Conservation (phyloP, 768 basidiomycete genomes). For the Auriscalpium microsporum region DNA sequence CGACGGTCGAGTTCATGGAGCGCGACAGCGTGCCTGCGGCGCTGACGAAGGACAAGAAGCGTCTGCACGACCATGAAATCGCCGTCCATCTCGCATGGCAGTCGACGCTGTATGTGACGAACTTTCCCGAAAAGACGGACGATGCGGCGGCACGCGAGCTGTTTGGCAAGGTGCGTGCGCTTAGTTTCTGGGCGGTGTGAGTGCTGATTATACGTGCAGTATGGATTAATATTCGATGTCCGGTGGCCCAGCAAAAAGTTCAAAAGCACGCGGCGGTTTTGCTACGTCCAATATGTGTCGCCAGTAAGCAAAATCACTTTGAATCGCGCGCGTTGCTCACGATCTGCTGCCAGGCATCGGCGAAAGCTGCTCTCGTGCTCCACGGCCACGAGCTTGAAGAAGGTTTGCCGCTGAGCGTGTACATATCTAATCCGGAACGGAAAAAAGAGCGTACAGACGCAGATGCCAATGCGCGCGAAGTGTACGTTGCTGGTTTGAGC, state of each 20-base stretch:
- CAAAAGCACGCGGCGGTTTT: slow-evolving; percentile 84
- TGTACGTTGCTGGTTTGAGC: slow-evolving; percentile 84
- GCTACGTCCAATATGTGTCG: slow-evolving; percentile 85
- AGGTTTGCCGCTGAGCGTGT: slow-evolving; percentile 62
- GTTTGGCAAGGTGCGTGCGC: slow-evolving; percentile 59
- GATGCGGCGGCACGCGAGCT: slow-evolving; percentile 67
- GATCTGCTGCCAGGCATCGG: slow-evolving; percentile 39
- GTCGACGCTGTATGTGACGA: slow-evolving; percentile 91
- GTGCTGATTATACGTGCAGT: slow-evolving; percentile 36
- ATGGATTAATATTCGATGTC: slow-evolving; percentile 86
- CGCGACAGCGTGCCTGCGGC: slow-evolving; percentile 82
- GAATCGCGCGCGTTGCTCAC: neutral
- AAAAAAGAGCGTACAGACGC: slow-evolving; percentile 88
- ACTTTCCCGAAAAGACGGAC: slow-evolving; percentile 82
- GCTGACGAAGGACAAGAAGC: slow-evolving; percentile 92
- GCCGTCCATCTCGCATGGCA: slow-evolving; percentile 87
- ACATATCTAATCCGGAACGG: slow-evolving; percentile 83
- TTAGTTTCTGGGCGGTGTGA: neutral
- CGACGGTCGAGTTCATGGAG: slow-evolving; percentile 81
- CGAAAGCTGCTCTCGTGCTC: slow-evolving; percentile 70
- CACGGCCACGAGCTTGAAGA: slow-evolving; percentile 70
- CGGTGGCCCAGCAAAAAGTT: slow-evolving; percentile 99
- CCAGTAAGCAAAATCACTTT: slow-evolving; percentile 48
- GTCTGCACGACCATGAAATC: slow-evolving; percentile 65
- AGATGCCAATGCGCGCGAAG: slow-evolving; percentile 71